Evolutionary conservation across 2,329 filamentous ascomycete genomes (phyloP).

Genomic region (Hymenoscyphus albidus): DNA sequence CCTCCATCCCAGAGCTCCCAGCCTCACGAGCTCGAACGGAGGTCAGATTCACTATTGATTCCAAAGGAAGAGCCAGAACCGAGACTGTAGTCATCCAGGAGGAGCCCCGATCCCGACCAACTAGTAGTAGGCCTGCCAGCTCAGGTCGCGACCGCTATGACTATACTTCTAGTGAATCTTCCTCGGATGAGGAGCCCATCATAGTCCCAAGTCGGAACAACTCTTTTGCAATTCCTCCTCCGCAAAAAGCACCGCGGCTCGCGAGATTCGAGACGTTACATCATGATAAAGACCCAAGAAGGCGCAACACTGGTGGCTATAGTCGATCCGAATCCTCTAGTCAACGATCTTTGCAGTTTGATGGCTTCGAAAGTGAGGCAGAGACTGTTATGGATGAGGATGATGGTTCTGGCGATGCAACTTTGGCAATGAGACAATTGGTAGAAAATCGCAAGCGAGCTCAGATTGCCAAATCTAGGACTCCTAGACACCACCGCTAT

Average conservation of each 20-base stretch:
- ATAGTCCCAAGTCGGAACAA: slow-evolving; percentile 58
- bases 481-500: slow-evolving; percentile 25
- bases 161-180: slow-evolving; percentile 48
- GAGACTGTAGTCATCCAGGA: slow-evolving; percentile 31
- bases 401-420: slow-evolving; percentile 50
- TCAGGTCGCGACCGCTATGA: slow-evolving; percentile 38
- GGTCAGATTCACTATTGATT: slow-evolving; percentile 61
- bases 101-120: slow-evolving; percentile 18
- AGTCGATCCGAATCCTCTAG: slow-evolving; percentile 33
- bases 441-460: slow-evolving; percentile 31
- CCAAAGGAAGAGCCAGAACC: slow-evolving; percentile 47
- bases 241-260: slow-evolving; percentile 26
- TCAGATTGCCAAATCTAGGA: slow-evolving; percentile 22
- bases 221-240: slow-evolving; percentile 44
- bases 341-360: slow-evolving; percentile 26
- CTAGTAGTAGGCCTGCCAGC: slow-evolving; percentile 19
- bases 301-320: slow-evolving; percentile 28
- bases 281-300: slow-evolving; percentile 17
- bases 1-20: slow-evolving; percentile 55
- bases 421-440: slow-evolving; percentile 57
- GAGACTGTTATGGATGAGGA: slow-evolving; percentile 54
- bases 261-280: slow-evolving; percentile 26
- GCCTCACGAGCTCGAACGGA: slow-evolving; percentile 45
- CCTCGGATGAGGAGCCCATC: slow-evolving; percentile 61
- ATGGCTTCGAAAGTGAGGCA: slow-evolving; percentile 50